Base-by-base conservation (phyloP, 352 stramenopile genomes). In the Blastocystis sp. region DNA sequence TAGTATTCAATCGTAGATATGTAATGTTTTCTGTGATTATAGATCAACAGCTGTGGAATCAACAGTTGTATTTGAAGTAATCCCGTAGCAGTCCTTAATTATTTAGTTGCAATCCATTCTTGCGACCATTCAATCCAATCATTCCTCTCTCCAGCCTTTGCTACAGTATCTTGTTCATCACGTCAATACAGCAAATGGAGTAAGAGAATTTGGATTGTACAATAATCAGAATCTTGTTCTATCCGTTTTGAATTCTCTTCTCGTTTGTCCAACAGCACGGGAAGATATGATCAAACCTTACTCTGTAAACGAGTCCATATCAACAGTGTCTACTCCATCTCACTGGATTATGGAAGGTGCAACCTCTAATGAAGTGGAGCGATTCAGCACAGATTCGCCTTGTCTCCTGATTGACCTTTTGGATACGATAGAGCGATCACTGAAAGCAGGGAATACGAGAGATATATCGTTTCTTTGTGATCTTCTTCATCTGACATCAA, bases 31-130 rank as follows among this genome's bases (percentile, higher is more conserved):
- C 0, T 51, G 56, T 64, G 17, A 19, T 17, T 44, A 7, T 84
- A 84, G 73, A 84, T 33, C 56, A 4, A 53, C 30, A 27, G 42
- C 24, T 0, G 54, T 84, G 22, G 73, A 68, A 42, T 84, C 73
- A 24, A 54, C 48, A 15, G 54, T 84, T 15, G 51, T 84, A 4
- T 84, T 64, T 37, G 73, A 84, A 68, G 73, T 66, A 30, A 22
- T 27, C 9, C 9, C n/a, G n/a, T 37, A 40, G 22, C 22, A 27
- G 24, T 7, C 6, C 5, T 37, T 15, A 48, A 42, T 44, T n/a
- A 33, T 5, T 0, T 84, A 84, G 73, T 37, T 84, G 30, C 73
- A 84, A 64, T 84, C 73, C 15, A 42, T 84, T 27, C 44, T 84
- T 6, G 44, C 73, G 0, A 64, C 22, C 11, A 66, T 84, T 68